A percentile compares a stretch with the other conserved stretches of the same genome.
phyloP scores from a whole-genome alignment of 805 yeast genomes.

The Priceomyces medius region DNA sequence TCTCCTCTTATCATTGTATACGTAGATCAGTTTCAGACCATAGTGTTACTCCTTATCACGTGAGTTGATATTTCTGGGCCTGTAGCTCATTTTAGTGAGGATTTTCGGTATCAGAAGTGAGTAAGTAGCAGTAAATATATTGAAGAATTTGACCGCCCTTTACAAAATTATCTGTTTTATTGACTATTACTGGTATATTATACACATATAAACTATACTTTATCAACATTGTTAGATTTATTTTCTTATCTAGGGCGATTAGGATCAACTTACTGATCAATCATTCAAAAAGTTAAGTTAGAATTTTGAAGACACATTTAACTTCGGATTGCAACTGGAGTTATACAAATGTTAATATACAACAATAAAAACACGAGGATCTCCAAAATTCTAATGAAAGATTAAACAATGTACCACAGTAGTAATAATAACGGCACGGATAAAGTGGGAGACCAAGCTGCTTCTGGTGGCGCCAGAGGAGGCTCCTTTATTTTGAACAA shows the following conservation, averaged over 20 bases:
- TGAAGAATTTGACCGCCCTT: not conserved
- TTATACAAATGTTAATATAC: not conserved
- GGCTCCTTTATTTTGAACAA: conserved; percentile 12
- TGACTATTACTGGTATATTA: not conserved
- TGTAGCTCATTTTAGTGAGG: not conserved
- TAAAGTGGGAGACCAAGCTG: not conserved
- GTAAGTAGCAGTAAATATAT: not conserved
- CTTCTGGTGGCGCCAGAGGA: conserved; percentile 11
- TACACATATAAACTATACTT: not conserved
- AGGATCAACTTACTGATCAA: not conserved
- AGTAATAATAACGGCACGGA: conserved; percentile 1
- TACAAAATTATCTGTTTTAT: not conserved
- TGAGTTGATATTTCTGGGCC: not conserved
- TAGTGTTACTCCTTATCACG: too few species aligned
- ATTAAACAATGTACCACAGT: not conserved
- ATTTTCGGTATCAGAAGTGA: not conserved
- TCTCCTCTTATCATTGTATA: too few species aligned
- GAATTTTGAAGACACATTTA: not conserved
- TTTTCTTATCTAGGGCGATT: not conserved
- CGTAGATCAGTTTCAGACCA: too few species aligned
- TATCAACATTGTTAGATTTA: not conserved
- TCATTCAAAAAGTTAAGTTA: not conserved
- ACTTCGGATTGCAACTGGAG: not conserved
- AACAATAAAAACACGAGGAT: not conserved
- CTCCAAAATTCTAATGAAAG: not conserved